Evolutionary conservation across 1,139 yeast genomes (phyloP).

Genomic region (Candida sojae): DNA sequence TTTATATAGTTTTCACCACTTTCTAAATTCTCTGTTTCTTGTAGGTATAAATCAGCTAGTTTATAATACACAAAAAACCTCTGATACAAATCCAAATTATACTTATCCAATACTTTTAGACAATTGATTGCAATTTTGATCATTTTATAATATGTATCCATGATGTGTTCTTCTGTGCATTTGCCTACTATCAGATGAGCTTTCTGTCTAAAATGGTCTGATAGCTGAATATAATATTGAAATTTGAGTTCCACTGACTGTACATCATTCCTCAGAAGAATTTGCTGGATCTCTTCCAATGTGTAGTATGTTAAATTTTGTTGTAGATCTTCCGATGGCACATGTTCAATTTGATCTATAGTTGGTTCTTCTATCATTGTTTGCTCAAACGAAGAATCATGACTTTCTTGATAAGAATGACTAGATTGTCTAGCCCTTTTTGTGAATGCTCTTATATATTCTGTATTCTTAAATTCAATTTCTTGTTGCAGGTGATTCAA

Average conservation of each 20-base stretch:
- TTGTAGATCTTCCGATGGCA: not conserved
- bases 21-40: conserved; percentile 41
- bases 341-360: not conserved
- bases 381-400: not conserved
- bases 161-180: conserved; percentile 10
- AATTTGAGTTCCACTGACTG: conserved; percentile 11
- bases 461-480: not conserved
- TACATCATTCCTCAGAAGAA: not conserved
- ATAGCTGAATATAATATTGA: conserved; percentile 18
- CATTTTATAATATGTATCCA: conserved; percentile 30
- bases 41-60: conserved; percentile 36
- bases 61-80: conserved; percentile 35
- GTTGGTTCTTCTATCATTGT: not conserved
- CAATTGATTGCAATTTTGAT: conserved; percentile 43
- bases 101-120: conserved; percentile 29
- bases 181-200: conserved; percentile 26
- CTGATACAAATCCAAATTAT: conserved; percentile 33
- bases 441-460: not conserved
- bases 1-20: conserved; percentile 43
- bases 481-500: not conserved
- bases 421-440: not conserved
- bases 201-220: conserved; percentile 23
- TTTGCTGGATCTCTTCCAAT: not conserved
- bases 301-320: not conserved
- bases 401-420: not conserved